Conservation (phyloP, 768 basidiomycete species). For the Xerocomellus chrysenteron region DNA sequence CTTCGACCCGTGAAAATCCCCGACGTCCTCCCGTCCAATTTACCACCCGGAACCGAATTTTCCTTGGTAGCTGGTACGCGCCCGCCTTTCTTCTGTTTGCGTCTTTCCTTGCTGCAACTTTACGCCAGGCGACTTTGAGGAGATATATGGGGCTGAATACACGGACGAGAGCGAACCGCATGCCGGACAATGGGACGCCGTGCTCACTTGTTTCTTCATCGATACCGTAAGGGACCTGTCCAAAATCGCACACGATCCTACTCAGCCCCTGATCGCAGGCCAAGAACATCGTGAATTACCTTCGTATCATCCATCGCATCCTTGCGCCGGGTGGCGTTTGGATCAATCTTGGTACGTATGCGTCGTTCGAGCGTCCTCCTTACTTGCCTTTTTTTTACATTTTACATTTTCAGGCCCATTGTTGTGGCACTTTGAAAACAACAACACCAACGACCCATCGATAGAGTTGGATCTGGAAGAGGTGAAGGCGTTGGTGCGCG, state of each 20-base stretch:
- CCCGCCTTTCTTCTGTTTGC: neutral
- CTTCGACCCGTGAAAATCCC: constrained; percentile 73
- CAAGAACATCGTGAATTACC: constrained; percentile 88
- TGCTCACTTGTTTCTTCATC: constrained; percentile 96
- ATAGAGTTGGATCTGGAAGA: constrained; percentile 91
- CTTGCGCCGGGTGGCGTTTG: constrained; percentile 86
- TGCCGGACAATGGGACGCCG: constrained; percentile 79
- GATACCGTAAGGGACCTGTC: constrained; percentile 65
- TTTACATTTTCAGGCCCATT: constrained; percentile 56
- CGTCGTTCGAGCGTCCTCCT: too few relatives aligned
- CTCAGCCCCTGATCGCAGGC: constrained; percentile 49
- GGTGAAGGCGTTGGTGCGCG: constrained; percentile 68
- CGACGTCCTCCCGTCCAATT: constrained; percentile 75
- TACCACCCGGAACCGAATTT: constrained; percentile 66
- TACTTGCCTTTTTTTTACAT: too few relatives aligned
- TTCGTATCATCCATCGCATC: constrained; percentile 81
- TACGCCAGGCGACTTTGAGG: constrained; percentile 81
- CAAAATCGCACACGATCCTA: neutral
- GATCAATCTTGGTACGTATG: constrained; percentile 67
- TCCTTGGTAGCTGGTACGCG: constrained; percentile 80
- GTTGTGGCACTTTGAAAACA: constrained; percentile 98
- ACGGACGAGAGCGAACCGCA: constrained; percentile 61
- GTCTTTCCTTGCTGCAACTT: neutral
- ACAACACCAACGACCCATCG: constrained; percentile 72
- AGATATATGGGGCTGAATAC: constrained; percentile 70